These are phyloP conservation scores for Neonectria neomacrospora DNA, from an alignment of 2,329 filamentous ascomycete genomes.

Conservation along the genomic window DNA sequence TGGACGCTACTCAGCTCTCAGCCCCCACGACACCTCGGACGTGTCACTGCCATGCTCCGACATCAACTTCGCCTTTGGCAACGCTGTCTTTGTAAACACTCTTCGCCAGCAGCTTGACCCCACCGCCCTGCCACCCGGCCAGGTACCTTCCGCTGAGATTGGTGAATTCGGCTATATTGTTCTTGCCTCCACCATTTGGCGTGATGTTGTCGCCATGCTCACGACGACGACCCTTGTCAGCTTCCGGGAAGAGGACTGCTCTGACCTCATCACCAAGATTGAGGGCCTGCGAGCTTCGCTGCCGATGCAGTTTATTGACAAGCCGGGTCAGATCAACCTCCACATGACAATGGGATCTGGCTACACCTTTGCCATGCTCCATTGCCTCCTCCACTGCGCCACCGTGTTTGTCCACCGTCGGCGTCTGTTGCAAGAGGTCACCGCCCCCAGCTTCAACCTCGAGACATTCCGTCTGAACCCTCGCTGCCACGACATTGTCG, in stretches of 20 bases:
- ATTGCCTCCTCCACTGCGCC: slow-evolving; percentile 69
- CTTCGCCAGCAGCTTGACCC: slow-evolving; percentile 56
- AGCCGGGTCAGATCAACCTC: slow-evolving; percentile 69
- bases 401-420: slow-evolving; percentile 71
- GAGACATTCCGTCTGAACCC: slow-evolving; percentile 64
- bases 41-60: slow-evolving; percentile 69
- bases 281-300: slow-evolving; percentile 64
- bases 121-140: slow-evolving; percentile 49
- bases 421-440: slow-evolving; percentile 67
- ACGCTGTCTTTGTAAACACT: slow-evolving; percentile 68
- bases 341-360: slow-evolving; percentile 74
- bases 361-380: slow-evolving; percentile 71
- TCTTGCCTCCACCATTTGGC: slow-evolving; percentile 69
- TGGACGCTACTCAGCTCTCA: slow-evolving; percentile 67
- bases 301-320: slow-evolving; percentile 70
- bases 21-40: slow-evolving; percentile 64
- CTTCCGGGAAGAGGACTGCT: slow-evolving; percentile 66
- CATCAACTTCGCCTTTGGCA: slow-evolving; percentile 72
- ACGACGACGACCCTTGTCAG: slow-evolving; percentile 62
- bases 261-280: slow-evolving; percentile 63
- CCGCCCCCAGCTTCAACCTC: slow-evolving; percentile 61
- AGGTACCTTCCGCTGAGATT: slow-evolving; percentile 60
- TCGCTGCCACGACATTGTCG: slow-evolving; percentile 64
- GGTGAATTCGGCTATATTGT: slow-evolving; percentile 73
- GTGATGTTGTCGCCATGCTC: slow-evolving; percentile 70